Evolutionary conservation across 257 asterid genomes (phyloP), one percentile per base, ranked within the genome.

Genomic region (Nemophila menziesii): DNA sequence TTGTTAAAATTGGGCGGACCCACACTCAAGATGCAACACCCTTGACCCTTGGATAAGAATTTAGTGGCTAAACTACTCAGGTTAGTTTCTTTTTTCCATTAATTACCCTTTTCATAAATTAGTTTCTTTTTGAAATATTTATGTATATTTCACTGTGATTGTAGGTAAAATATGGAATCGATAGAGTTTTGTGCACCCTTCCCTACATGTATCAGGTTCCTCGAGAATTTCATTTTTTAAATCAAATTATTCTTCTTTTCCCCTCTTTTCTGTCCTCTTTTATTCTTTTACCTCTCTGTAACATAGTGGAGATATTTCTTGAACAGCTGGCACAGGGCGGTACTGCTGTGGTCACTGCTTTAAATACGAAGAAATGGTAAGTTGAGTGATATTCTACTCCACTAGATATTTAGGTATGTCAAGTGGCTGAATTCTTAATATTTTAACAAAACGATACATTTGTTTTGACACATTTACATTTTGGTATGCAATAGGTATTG

Each of bases 1-100:
- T 90, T 43, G 81, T 90, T 16, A 90, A 90, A 72, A 90, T 90
- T 57, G 99, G 99, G 44, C 94, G 94, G n/a, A 90, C 99, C 0
- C 99, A 90, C 72, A 90, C 99, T 50, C 99, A 90, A 73, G 99
- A 90, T 51, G 99, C 99, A 20, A 90, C 96, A 4, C 99, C 96
- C 18, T 74, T 85, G 80, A 85, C 99, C 34, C 96, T 90, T 72
- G 99, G 96, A 39, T 96, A 90, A 64, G 99, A 85, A 59, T 85
- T 90, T 66, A 90, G 99, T 52, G 92, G 99, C 61, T 85, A 90
- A 58, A 74, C 94, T 15, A 90, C 89, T n/a, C 99, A 90, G 61
- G 99, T 90, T 69, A 64, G 94, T 40, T 56, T 24, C 27, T 47
- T 54, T 49, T 36, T 21, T 50, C 39, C 39, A 20, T 6, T 42